Base-by-base conservation (phyloP, 2,329 filamentous ascomycete species). In the Neonectria coccinea region DNA sequence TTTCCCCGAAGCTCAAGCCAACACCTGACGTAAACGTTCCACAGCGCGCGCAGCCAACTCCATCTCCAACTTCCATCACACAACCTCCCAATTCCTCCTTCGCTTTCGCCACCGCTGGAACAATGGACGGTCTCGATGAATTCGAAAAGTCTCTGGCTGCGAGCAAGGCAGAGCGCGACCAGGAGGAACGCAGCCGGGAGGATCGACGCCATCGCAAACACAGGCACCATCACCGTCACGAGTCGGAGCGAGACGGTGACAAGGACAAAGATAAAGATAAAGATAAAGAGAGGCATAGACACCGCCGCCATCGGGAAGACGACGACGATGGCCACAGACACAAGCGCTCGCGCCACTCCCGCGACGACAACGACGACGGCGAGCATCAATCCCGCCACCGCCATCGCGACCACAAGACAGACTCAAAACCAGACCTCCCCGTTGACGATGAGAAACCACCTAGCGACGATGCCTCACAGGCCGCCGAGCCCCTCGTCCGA, bases 81-180 rank as follows among this genome's bases (percentile, higher is more conserved):
- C 39, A 51, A 11, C 18, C n/a, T 16, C 29, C 33, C 25, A 27
- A 45, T n/a, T 29, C 18, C 33, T 22, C 39, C 6, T 27, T 22
- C 20, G 14, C 25, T 22, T 54, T 45, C 16, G 45, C 39, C 9
- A 7, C 25, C n/a, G 50, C 31, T 36, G 31, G 51, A 56, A 87
- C 86, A 58, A 87, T 86, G 85, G 83, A 85, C 67, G 80, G 84
- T n/a, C 79, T 88, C 10, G 86, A 86, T 53, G 92, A 94, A 62
- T 97, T 97, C 64, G 93, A 97, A 78, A 92, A 90, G 76, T 83
- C 89, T 27, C 84, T 97, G 12, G 91, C 90, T 1, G 86, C 89
- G 48, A 89, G 88, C 68, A 91, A 89, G 74, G 81, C 81, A 0
- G 79, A 82, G 51, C 83, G 86, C 59, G 84, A 88, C 47, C 80